Evolutionary conservation across 2,329 filamentous ascomycete genomes (phyloP), one percentile per base, ranked within the genome.

Genomic region (Chaetomium globosum): DNA sequence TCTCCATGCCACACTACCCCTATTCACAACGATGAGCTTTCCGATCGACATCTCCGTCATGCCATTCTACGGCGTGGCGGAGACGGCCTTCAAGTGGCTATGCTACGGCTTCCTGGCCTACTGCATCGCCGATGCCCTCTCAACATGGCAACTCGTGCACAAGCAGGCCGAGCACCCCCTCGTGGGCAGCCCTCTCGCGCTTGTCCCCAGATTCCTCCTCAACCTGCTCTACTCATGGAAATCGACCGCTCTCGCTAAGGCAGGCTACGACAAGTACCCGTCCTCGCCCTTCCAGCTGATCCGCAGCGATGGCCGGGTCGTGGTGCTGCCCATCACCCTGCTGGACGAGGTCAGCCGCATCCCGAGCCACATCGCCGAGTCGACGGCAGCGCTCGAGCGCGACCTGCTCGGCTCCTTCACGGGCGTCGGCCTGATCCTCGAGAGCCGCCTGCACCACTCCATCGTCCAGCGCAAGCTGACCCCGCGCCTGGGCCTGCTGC

Each of bases 361-460:
- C 19, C 43, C 43, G 43, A n/a, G n/a, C 6, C 43, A 48, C 19
- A 48, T 48, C 43, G 43, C 43, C 43, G 43, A 48, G 43, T 48
- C 43, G 43, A 48, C 43, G 19, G 43, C 43, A 8, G 43, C 43
- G 3, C 43, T 48, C 19, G 43, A 48, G 43, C 43, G 43, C 2
- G 43, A 48, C 43, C 43, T 48, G 19, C 43, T 48, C 43, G 43
- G 43, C 19, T 48, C 43, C 12, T 48, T 48, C 16, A 48, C 43
- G 43, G 43, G 43, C 19, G 43, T 48, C 19, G 43, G 43, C 19
- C 19, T 48, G 19, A 48, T 48, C 19, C 19, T 48, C 2, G 43
- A 48, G 43, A 48, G 43, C 43, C 43, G 43, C 12, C 43, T 48
- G 43, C 43, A 48, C 43, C 43, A 48, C 43, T 48, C 43, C 12